These are phyloP conservation scores for Penicillium sumatraense DNA, from an alignment of 2,329 filamentous ascomycete genomes.

Conservation along the genomic window DNA sequence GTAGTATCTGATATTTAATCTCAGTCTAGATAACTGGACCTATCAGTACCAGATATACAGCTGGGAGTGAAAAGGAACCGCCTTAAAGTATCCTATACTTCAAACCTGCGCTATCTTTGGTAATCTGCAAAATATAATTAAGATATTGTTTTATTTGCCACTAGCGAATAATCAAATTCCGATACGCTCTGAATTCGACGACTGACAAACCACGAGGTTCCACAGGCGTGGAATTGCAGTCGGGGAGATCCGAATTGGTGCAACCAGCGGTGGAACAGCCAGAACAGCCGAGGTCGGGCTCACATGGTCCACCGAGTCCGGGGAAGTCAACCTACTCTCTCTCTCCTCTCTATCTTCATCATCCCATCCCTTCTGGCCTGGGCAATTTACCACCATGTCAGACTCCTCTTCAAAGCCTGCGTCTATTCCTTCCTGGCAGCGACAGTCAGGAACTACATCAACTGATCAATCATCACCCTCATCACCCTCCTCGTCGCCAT, in stretches of 20 bases:
- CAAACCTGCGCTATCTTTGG: too few relatives aligned
- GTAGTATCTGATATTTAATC: too few relatives aligned
- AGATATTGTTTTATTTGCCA: too few relatives aligned
- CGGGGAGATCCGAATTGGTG: constrained; percentile 15
- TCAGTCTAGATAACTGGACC: too few relatives aligned
- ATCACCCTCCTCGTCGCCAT: constrained; percentile 21
- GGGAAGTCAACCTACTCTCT: constrained; percentile 19
- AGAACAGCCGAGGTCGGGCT: constrained; percentile 34
- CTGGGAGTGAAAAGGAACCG: too few relatives aligned
- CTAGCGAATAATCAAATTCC: too few relatives aligned
- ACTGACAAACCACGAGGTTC: too few relatives aligned
- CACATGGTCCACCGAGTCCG: constrained; percentile 30
- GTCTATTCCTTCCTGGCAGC: constrained; percentile 49
- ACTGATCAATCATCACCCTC: constrained; percentile 38
- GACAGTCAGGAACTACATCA: constrained; percentile 15
- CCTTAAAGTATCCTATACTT: too few relatives aligned
- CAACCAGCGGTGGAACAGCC: too few relatives aligned
- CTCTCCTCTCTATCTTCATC: constrained; percentile 4
- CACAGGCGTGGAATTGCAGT: background rate
- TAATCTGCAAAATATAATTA: too few relatives aligned
- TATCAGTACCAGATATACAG: too few relatives aligned
- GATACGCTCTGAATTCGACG: too few relatives aligned
- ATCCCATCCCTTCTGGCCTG: background rate
- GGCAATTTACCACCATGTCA: constrained; percentile 33
- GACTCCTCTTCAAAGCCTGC: constrained; percentile 36